Conservation (phyloP, 805 yeast genomes). For the Henningerozyma blattae region DNA sequence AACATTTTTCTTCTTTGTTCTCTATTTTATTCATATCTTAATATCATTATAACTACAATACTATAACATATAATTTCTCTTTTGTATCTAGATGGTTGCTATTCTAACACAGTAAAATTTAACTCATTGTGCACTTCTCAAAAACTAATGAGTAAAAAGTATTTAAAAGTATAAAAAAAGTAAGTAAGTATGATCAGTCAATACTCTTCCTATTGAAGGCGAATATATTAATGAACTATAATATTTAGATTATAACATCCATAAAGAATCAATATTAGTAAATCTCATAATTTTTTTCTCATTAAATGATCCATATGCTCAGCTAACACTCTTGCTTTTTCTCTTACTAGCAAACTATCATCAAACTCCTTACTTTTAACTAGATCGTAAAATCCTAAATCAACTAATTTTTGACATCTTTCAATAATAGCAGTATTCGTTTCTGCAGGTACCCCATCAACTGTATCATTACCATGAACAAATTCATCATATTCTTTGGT, state of each 20-base stretch:
- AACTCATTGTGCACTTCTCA: not conserved
- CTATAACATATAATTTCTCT: conserved; percentile 2
- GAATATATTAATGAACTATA: no score
- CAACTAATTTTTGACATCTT: conserved; percentile 20
- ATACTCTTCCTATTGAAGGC: no score
- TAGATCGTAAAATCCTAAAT: conserved; percentile 18
- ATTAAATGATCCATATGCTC: conserved; percentile 24
- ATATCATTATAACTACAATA: conserved; percentile 2
- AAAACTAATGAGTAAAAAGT: no score
- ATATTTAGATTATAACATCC: no score
- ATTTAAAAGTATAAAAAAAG: no score
- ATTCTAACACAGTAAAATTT: conserved; percentile 2
- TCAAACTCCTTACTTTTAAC: conserved; percentile 19
- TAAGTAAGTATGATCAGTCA: no score
- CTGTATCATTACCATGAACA: not conserved
- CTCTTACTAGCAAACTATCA: conserved; percentile 18
- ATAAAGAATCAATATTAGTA: no score
- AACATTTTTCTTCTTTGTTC: conserved; percentile 12
- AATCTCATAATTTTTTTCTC: no score
- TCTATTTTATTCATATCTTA: conserved; percentile 4
- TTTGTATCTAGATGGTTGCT: conserved; percentile 12
- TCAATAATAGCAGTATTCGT: conserved; percentile 11
- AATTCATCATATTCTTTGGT: conserved; percentile 2
- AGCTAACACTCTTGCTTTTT: conserved; percentile 21
- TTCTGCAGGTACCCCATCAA: conserved; percentile 1